Base-by-base conservation (phyloP, 2,329 filamentous ascomycete genomes). In the Penicillium thymicola region DNA sequence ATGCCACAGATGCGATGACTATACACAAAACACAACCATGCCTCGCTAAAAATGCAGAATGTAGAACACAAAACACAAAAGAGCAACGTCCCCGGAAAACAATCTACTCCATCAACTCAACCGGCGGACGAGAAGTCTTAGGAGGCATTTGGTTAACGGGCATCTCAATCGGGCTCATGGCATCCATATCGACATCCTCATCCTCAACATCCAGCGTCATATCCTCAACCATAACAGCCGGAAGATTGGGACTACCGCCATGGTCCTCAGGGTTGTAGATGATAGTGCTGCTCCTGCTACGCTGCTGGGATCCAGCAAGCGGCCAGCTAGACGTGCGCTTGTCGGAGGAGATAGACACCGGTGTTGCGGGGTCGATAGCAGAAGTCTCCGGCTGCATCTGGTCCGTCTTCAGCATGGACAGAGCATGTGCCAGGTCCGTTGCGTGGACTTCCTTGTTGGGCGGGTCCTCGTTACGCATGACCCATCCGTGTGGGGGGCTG, bases 371-470 rank as follows among this genome's bases (percentile, higher is more conserved):
- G 9, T 72, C 70, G 10, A 59, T 57, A 2, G 48, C 7, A 6
- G 28, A 11, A 4, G 50, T 56, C 43, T 50, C 59, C 10, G 59
- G 50, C 45, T 55, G 59, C 9, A 45, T 13, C 10, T 66, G 65
- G 32, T 70, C 62, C 1, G 69, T 74, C 55, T 73, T 69, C 53
- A 88, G 70, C 57, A 77, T 80, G 16, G 79, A 74, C 50, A 88
- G 70, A 16, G 85, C 85, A 2, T 73, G 69, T 0, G 82, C 83
- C 40, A 88, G 74, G 66, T 88, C 85, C 53, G 81, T 80, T 0
- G 85, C 83, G 65, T 87, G 84, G 9, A 86, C 84, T 55, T 86
- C 80, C 71, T 84, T 86, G 71, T 88, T 88, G 6, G 85, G 85
- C 11, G 85, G 82, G 27, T 84, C 85, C 67, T 88, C 85, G 55